These are phyloP conservation scores for Gymnopilus dilepis DNA, from an alignment of 768 basidiomycete genomes.

Conservation along the genomic window DNA sequence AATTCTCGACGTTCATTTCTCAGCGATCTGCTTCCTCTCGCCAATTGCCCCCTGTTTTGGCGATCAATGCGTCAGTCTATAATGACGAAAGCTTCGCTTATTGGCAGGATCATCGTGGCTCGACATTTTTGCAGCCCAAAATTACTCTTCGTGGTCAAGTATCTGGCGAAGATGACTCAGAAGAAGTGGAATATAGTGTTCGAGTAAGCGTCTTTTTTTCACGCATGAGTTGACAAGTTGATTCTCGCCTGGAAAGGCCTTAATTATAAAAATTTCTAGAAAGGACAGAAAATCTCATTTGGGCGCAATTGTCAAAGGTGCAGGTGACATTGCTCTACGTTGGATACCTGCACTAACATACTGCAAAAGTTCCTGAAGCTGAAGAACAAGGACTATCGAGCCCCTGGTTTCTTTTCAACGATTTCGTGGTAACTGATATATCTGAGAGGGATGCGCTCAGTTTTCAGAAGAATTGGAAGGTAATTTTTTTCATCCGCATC, in stretches of 20 bases:
- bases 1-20: slow-evolving; percentile 73
- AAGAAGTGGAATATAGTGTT: slow-evolving; percentile 68
- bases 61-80: slow-evolving; percentile 84
- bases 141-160: slow-evolving; percentile 65
- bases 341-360: background rate
- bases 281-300: slow-evolving; percentile 82
- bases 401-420: slow-evolving; percentile 96
- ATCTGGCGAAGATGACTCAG: slow-evolving; percentile 60
- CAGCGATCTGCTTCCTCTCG: slow-evolving; percentile 65
- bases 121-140: slow-evolving; percentile 64
- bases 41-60: slow-evolving; percentile 82
- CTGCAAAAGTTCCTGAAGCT: slow-evolving; percentile 67
- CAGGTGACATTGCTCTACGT: slow-evolving; percentile 20
- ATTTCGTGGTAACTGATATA: slow-evolving; percentile 88
- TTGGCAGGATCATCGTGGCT: slow-evolving; percentile 73
- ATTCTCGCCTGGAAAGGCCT: slow-evolving; percentile 52
- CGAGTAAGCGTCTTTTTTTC: slow-evolving; percentile 52
- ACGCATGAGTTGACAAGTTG: background rate
- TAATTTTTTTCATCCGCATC: too few species aligned
- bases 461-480: slow-evolving; percentile 94
- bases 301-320: slow-evolving; percentile 86
- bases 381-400: slow-evolving; percentile 50
- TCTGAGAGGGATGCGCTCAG: slow-evolving; percentile 86
- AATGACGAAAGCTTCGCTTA: slow-evolving; percentile 72
- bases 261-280: slow-evolving; percentile 79